Conservation (phyloP, 2,329 filamentous ascomycete species). For the Arachnopeziza araneosa region DNA sequence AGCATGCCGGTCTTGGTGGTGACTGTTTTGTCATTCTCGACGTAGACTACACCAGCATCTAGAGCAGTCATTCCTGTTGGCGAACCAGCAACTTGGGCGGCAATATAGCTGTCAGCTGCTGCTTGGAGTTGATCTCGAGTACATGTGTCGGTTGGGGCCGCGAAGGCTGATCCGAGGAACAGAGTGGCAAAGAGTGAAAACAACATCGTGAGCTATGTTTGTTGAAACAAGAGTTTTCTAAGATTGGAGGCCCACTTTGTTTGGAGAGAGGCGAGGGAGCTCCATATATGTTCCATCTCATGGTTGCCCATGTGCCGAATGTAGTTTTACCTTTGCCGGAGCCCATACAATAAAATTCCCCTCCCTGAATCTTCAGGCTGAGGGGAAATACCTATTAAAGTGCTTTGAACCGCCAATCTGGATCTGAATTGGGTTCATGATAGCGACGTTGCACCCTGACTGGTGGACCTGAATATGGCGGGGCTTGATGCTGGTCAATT, state of each 20-base stretch:
- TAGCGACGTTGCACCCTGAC: background rate
- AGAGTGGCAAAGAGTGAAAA: background rate
- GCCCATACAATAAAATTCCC: background rate
- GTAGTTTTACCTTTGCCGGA: background rate
- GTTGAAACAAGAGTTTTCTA: background rate
- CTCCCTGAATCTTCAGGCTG: background rate
- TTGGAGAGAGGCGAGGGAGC: background rate
- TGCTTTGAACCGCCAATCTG: background rate
- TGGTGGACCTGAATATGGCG: background rate
- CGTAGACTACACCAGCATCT: background rate
- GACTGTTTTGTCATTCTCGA: conserved; percentile 7
- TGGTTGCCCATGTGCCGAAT: background rate
- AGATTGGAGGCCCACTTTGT: background rate
- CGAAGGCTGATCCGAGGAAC: background rate
- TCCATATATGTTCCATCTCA: background rate
- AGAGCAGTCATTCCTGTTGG: background rate
- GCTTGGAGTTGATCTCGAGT: conserved; percentile 3
- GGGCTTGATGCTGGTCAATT: background rate
- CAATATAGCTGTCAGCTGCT: conserved; percentile 3
- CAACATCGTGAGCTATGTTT: background rate
- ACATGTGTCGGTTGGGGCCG: background rate
- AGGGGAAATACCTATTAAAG: background rate
- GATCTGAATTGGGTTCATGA: background rate
- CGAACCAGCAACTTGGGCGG: conserved; percentile 3
- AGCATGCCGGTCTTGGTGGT: conserved; percentile 3